A percentile compares a stretch with the other conserved stretches of the same genome.
Conservation (phyloP, 805 yeast species). For the Saccharomycopsis capsularis region DNA sequence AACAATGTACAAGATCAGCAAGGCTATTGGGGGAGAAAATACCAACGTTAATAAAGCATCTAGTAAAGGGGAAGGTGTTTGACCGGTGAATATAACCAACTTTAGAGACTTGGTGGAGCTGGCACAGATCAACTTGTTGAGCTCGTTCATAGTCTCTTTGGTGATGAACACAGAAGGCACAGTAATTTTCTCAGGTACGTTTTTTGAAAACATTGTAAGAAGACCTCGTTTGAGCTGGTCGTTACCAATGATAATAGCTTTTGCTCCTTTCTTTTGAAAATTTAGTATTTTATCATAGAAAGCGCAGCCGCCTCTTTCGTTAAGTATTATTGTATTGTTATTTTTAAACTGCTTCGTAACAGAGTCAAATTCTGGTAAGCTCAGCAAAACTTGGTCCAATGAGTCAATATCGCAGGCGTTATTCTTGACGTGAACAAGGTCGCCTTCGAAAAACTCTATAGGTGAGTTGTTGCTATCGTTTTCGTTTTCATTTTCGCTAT, state of each 20-base stretch:
- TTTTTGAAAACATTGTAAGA: conserved; percentile 48
- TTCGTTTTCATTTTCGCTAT: neutral
- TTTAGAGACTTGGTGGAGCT: conserved; percentile 16
- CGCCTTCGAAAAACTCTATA: conserved; percentile 3
- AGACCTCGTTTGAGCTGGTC: conserved; percentile 40
- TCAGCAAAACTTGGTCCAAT: neutral
- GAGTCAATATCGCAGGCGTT: conserved; percentile 10
- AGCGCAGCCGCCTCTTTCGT: conserved; percentile 45
- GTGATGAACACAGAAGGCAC: conserved; percentile 50
- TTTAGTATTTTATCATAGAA: conserved; percentile 45
- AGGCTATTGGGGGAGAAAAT: conserved; percentile 29
- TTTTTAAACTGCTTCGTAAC: neutral
- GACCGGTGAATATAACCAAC: conserved; percentile 23
- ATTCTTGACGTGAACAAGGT: conserved; percentile 4
- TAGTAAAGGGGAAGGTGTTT: conserved; percentile 28
- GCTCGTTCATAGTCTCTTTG: conserved; percentile 33
- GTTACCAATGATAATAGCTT: conserved; percentile 51
- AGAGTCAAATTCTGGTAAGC: neutral
- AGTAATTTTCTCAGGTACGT: conserved; percentile 35
- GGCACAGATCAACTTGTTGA: conserved; percentile 21
- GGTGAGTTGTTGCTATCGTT: neutral
- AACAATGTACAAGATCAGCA: conserved; percentile 14
- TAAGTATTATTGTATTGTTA: conserved; percentile 11
- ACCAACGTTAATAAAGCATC: conserved; percentile 33
- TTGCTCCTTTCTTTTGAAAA: conserved; percentile 40